These are phyloP conservation scores for Pseudonitzschia pungens DNA, from an alignment of 108 stramenopile species.

Conservation along the genomic window DNA sequence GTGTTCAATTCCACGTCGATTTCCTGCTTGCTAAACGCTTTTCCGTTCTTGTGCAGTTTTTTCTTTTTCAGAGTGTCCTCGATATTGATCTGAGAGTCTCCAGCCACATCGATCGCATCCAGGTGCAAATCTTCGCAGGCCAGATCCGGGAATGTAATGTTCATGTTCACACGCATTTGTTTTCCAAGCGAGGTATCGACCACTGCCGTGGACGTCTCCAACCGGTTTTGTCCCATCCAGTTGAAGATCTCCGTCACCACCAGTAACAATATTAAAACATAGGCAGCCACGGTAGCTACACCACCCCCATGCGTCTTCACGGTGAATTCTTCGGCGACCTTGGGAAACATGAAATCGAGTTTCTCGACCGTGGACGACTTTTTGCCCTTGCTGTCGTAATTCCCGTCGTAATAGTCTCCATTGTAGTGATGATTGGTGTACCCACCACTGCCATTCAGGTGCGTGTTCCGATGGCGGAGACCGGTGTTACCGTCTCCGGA, in stretches of 20 bases:
- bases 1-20: conserved; percentile 45
- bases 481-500: background rate
- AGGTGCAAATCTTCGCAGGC: conserved; percentile 94
- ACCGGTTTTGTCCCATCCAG: conserved; percentile 46
- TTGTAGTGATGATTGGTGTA: conserved; percentile 18
- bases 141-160: conserved; percentile 95
- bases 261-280: conserved; percentile 52
- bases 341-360: conserved; percentile 84
- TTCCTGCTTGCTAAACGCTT: conserved; percentile 27
- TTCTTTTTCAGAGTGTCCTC: conserved; percentile 78
- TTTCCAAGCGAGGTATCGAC: conserved; percentile 88
- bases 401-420: conserved; percentile 14
- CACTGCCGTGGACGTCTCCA: conserved; percentile 54
- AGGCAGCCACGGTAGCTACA: conserved; percentile 52
- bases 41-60: conserved; percentile 45
- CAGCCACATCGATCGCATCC: conserved; percentile 98
- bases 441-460: conserved; percentile 6
- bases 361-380: conserved; percentile 43
- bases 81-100: conserved; percentile 93
- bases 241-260: conserved; percentile 58
- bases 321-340: conserved; percentile 72
- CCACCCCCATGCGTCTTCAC: conserved; percentile 75
- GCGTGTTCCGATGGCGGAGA: conserved; percentile 21
- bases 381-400: conserved; percentile 20
- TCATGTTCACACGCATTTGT: conserved; percentile 86